Percentiles rank a stretch among this genome's conserved stretches.
Conservation (phyloP, 192 early-diverging fungal species). For the Pecoramyces ruminantium region DNA sequence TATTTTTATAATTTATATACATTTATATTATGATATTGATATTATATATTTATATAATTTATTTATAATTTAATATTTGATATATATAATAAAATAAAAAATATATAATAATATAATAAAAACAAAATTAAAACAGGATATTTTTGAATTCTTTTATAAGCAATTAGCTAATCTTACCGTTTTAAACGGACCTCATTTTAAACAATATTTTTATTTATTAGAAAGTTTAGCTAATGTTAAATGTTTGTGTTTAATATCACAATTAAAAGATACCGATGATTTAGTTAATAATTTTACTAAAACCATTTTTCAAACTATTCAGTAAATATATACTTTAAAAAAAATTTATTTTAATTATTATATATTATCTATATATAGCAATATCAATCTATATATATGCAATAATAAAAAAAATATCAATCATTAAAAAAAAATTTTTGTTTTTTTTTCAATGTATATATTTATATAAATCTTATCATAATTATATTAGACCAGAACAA, state of each 20-base stretch:
- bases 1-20: too few relatives aligned
- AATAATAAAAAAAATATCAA: too few relatives aligned
- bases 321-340: conserved; percentile 17
- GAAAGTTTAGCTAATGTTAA: conserved; percentile 73
- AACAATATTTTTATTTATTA: conserved; percentile 66
- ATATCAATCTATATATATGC: too few relatives aligned
- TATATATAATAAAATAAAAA: too few relatives aligned
- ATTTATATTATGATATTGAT: too few relatives aligned
- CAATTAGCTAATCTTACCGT: conserved; percentile 54
- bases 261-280: conserved; percentile 59
- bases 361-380: too few relatives aligned
- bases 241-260: conserved; percentile 59
- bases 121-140: conserved; percentile 15
- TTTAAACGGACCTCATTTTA: conserved; percentile 41
- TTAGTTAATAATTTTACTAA: conserved; percentile 54
- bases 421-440: too few relatives aligned
- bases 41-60: too few relatives aligned
- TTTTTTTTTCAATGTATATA: neutral
- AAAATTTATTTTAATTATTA: neutral
- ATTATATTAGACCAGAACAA: conserved; percentile 30
- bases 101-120: neutral
- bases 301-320: conserved; percentile 48
- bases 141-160: conserved; percentile 68
- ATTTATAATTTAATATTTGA: too few relatives aligned
- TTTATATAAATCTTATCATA: neutral